Evolutionary conservation across 805 yeast species (phyloP).

Genomic region (Candida fluviatilis): DNA sequence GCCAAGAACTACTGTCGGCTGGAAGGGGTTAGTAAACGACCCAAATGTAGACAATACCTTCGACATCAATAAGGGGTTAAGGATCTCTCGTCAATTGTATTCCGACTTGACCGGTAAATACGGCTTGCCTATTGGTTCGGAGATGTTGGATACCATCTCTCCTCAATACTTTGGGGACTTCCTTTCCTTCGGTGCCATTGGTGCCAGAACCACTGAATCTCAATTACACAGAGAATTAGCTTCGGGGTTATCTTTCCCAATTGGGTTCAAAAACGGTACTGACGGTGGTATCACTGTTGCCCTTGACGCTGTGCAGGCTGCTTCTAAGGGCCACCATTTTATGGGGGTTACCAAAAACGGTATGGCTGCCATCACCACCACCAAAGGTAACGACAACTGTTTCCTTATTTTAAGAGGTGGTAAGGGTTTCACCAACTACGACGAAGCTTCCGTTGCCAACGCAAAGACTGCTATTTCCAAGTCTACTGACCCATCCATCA

Average conservation of each 20-base stretch:
- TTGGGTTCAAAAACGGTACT: slow-evolving; percentile 98
- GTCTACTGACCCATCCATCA: slow-evolving; percentile 43
- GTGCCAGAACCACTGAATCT: slow-evolving; percentile 98
- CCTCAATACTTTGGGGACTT: slow-evolving; percentile 94
- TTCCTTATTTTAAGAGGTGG: slow-evolving; percentile 97
- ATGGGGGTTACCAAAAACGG: slow-evolving; percentile 98
- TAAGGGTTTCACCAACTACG: slow-evolving; percentile 89
- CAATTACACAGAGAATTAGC: slow-evolving; percentile 97
- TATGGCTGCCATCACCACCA: slow-evolving; percentile 91
- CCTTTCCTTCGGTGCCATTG: slow-evolving; percentile 93
- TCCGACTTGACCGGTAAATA: slow-evolving; percentile 65
- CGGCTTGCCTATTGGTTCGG: slow-evolving; percentile 91
- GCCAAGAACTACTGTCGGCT: slow-evolving; percentile 98
- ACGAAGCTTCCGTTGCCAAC: slow-evolving; percentile 66
- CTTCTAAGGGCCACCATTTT: slow-evolving; percentile 89
- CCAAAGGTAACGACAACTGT: slow-evolving; percentile 92
- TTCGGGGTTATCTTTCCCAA: slow-evolving; percentile 97
- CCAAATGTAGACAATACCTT: slow-evolving; percentile 91
- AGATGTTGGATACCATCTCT: slow-evolving; percentile 96
- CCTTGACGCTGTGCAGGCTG: slow-evolving; percentile 89
- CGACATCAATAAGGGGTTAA: slow-evolving; percentile 92
- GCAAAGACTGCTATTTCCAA: slow-evolving; percentile 62
- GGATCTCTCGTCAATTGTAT: slow-evolving; percentile 81
- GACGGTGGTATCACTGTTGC: slow-evolving; percentile 94
- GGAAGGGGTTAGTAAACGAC: slow-evolving; percentile 98